Evolutionary conservation across 1,284 basidiomycete species (phyloP), one percentile per base, ranked within the genome.

Genomic region (Singerocomus rubriflavus): DNA sequence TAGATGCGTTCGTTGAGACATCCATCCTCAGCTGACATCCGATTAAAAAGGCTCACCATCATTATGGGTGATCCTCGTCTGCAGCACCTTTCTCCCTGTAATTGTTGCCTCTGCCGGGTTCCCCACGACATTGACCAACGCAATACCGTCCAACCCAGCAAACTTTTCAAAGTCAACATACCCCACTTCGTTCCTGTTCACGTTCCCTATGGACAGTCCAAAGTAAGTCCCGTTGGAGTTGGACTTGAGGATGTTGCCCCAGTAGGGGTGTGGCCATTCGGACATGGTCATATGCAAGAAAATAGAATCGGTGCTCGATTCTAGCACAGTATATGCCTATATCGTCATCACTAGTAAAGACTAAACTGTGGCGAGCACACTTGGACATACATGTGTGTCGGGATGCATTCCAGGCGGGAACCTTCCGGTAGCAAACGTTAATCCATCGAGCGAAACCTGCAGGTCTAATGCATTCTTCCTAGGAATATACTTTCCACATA

Each of bases 101-200:
- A 97, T 65, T 2, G 77, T 73, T 0, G 93, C 93, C 47, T 91
- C 85, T 0, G 79, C 73, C 0, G 92, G 78, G 65, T 99, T 97
- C 13, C 82, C 71, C 3, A 99, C 93, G 32, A 98, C 68, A 63
- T 99, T 99, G 60, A 95, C 82, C 39, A 99, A 72, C 7, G 94
- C 94, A 56, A 99, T 96, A 0, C 96, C 96, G 69, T 99, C 95
- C 44, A 99, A 71, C 2, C 93, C 95, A 53, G 91, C 84, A 81
- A 98, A 91, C 78, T 98, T 99, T 74, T 99, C 96, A 62, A 99
- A 99, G 69, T 99, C 97, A 41, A 95, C 96, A 61, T 82, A 98
- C 13, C 97, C 96, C 0, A 74, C 67, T 0, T 81, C 73, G 67
- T 99, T 88, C 26, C 96, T 82, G 70, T 99, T 99, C 52, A 93